These are phyloP conservation scores for Leptosphaerulina australis DNA, from an alignment of 2,329 filamentous ascomycete genomes.

Conservation along the genomic window DNA sequence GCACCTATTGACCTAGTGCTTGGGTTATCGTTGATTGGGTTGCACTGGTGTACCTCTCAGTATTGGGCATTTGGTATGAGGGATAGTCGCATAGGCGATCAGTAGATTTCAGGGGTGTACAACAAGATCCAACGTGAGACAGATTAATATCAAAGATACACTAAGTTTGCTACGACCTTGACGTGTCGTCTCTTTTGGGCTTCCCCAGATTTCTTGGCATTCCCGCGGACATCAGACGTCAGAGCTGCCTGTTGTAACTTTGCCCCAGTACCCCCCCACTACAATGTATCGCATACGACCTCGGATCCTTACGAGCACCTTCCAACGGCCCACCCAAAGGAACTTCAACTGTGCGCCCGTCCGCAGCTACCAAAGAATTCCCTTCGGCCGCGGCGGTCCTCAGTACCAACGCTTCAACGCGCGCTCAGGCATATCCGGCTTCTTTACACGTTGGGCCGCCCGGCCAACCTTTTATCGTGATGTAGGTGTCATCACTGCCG, in stretches of 20 bases:
- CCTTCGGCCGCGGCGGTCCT: conserved; percentile 27
- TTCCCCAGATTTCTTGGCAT: conserved; percentile 14
- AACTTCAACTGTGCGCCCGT: conserved; percentile 10
- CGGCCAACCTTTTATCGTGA: conserved; percentile 57
- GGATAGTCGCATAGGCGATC: not conserved
- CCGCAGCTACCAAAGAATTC: conserved; percentile 34
- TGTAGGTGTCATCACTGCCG: conserved; percentile 51
- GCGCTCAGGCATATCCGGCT: conserved; percentile 23
- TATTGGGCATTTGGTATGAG: not conserved
- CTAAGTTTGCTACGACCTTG: not conserved
- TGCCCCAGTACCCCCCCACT: not conserved
- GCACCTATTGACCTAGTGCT: not conserved
- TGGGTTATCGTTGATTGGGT: not conserved
- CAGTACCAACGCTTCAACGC: conserved; percentile 42
- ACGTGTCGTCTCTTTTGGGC: not conserved
- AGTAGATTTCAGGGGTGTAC: not conserved
- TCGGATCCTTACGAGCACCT: conserved; percentile 9
- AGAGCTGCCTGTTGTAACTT: not conserved
- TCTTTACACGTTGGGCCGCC: conserved; percentile 49
- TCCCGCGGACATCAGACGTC: conserved; percentile 16
- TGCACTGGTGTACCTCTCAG: not conserved
- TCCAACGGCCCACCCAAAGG: not conserved
- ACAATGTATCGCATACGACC: conserved; percentile 30
- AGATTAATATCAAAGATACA: not conserved
- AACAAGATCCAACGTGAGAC: not conserved